These are phyloP conservation scores for Tricholoma hemisulphureum DNA, from an alignment of 768 basidiomycete genomes.

Conservation along the genomic window DNA sequence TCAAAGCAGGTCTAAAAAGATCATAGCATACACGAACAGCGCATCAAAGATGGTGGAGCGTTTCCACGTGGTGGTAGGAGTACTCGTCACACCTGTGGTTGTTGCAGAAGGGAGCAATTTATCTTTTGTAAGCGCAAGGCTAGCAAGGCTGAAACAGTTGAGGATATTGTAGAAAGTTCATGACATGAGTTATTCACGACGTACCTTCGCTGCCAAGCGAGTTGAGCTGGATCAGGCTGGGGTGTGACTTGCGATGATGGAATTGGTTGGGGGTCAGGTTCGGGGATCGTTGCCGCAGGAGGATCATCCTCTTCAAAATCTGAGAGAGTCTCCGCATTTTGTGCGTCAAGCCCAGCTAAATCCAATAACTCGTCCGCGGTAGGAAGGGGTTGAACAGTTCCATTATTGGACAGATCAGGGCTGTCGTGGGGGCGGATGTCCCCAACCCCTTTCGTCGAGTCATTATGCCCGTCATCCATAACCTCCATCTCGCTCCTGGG, in stretches of 20 bases:
- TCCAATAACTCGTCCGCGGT: constrained; percentile 47
- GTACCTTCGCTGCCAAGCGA: constrained; percentile 26
- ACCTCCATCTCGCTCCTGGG: background rate
- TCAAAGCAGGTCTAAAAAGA: background rate
- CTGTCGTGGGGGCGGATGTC: constrained; percentile 16
- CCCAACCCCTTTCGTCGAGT: constrained; percentile 9
- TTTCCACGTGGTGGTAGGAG: constrained; percentile 36
- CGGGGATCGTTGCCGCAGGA: background rate
- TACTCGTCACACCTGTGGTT: constrained; percentile 12
- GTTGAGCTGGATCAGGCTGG: constrained; percentile 7
- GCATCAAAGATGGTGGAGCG: constrained; percentile 67
- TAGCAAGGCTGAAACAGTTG: constrained; percentile 16
- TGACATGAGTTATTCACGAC: background rate
- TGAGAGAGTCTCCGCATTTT: constrained; percentile 41
- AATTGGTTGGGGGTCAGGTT: background rate
- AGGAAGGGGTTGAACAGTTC: constrained; percentile 21
- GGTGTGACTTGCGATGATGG: background rate
- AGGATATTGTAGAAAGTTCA: background rate
- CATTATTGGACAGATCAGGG: background rate
- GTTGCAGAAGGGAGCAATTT: constrained; percentile 45
- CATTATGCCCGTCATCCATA: background rate
- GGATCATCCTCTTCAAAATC: constrained; percentile 52
- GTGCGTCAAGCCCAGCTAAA: constrained; percentile 45
- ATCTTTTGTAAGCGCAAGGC: constrained; percentile 43
- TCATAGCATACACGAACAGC: constrained; percentile 42